Conservation (phyloP, 768 basidiomycete genomes). For the Kwoniella heveanensis region DNA sequence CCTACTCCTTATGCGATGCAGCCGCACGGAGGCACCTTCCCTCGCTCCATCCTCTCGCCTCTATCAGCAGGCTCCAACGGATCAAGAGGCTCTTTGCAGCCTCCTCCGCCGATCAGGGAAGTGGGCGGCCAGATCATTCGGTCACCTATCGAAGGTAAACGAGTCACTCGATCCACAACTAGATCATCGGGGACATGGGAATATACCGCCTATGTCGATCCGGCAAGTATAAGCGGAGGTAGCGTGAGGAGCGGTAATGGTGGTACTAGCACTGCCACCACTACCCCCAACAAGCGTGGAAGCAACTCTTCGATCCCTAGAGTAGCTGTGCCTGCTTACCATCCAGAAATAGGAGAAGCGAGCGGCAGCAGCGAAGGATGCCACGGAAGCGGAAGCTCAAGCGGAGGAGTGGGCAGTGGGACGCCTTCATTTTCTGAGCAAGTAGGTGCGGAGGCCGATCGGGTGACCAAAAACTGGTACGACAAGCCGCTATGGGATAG, state of each 20-base stretch:
- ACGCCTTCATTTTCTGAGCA: slow-evolving; percentile 2
- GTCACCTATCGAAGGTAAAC: slow-evolving; percentile 3
- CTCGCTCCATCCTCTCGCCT: background rate
- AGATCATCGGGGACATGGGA: slow-evolving; percentile 19
- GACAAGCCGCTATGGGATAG: slow-evolving; percentile 36
- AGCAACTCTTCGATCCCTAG: slow-evolving; percentile 1
- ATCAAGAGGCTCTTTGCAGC: slow-evolving; percentile 6
- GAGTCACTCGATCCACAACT: slow-evolving; percentile 13
- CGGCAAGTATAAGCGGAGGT: background rate
- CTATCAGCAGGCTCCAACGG: slow-evolving; percentile 6
- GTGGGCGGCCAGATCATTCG: background rate
- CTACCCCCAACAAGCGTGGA: background rate
- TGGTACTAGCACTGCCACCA: background rate
- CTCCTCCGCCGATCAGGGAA: slow-evolving; percentile 1
- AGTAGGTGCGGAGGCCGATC: slow-evolving; percentile 6
- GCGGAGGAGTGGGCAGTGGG: slow-evolving; percentile 1
- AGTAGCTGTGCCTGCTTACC: background rate
- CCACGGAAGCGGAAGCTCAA: background rate
- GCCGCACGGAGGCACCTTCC: slow-evolving; percentile 4
- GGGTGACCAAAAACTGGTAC: slow-evolving; percentile 36
- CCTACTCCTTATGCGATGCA: background rate
- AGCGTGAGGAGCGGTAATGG: background rate
- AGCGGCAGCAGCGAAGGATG: background rate
- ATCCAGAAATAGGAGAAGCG: background rate
- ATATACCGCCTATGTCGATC: slow-evolving; percentile 17